A percentile compares a stretch with the other conserved stretches of the same genome.
Conservation (phyloP, 352 stramenopile genomes). For the Pythium aphanidermatum region DNA sequence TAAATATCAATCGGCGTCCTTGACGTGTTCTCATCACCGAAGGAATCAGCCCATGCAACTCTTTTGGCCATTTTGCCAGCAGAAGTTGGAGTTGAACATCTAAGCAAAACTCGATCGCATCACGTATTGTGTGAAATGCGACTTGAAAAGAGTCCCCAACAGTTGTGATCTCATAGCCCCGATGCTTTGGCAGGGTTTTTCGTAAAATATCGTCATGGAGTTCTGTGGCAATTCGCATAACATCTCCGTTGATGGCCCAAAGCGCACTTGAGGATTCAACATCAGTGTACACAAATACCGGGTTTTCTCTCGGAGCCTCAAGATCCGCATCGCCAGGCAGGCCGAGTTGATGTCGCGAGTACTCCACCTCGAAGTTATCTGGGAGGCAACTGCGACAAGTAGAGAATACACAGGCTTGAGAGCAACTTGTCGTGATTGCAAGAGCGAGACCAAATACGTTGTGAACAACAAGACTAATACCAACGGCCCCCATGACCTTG, state of each 20-base stretch:
- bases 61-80: constrained; percentile 46
- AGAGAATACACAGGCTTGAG: constrained; percentile 9
- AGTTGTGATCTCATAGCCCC: constrained; percentile 70
- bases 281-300: constrained; percentile 26
- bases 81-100: constrained; percentile 18
- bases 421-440: constrained; percentile 11
- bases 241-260: constrained; percentile 20
- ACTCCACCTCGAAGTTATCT: constrained; percentile 11
- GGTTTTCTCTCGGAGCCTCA: constrained; percentile 7
- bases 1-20: constrained; percentile 15
- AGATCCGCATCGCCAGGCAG: constrained; percentile 2
- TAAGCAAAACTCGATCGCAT: constrained; percentile 31
- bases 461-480: constrained; percentile 11
- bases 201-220: constrained; percentile 28
- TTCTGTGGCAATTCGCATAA: constrained; percentile 21
- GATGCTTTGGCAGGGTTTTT: constrained; percentile 25
- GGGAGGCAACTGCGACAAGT: constrained; percentile 4
- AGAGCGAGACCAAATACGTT: constrained; percentile 2
- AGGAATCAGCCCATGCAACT: constrained; percentile 39
- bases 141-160: constrained; percentile 61
- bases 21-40: constrained; percentile 30
- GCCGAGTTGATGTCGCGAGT: background rate
- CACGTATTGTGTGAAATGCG: constrained; percentile 53
- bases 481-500: constrained; percentile 1
- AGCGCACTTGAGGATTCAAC: constrained; percentile 9